phyloP scores from a whole-genome alignment of 2,329 filamentous ascomycete genomes.

The Xylariaceae sp. region DNA sequence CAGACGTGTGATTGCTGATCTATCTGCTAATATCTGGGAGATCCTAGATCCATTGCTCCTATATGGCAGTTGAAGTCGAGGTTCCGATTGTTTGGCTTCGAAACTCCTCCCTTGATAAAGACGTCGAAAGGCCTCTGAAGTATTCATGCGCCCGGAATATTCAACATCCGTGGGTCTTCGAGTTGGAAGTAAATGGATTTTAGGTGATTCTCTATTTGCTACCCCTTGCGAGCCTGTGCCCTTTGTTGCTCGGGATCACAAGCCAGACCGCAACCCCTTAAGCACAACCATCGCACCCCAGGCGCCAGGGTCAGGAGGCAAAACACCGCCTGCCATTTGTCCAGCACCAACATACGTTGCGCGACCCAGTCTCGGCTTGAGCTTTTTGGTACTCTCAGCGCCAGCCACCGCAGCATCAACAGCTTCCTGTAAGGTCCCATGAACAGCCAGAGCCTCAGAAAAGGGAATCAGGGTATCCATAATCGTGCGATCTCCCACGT shows the following conservation, averaged over 20 bases:
- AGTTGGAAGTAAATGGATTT: not conserved
- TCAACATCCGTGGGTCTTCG: too few relatives aligned
- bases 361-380: conserved; percentile 60
- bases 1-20: too few relatives aligned
- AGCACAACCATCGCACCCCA: conserved; percentile 60
- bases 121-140: too few relatives aligned
- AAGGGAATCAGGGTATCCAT: conserved; percentile 55
- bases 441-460: conserved; percentile 38
- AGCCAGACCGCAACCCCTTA: conserved; percentile 34
- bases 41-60: too few relatives aligned
- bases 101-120: too few relatives aligned
- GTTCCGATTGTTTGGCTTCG: too few relatives aligned
- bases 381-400: conserved; percentile 57
- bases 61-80: too few relatives aligned
- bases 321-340: conserved; percentile 43
- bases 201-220: not conserved
- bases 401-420: conserved; percentile 56
- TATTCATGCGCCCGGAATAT: too few relatives aligned
- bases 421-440: conserved; percentile 47
- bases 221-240: not conserved
- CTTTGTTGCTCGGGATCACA: conserved; percentile 7
- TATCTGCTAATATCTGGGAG: too few relatives aligned
- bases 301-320: conserved; percentile 65
- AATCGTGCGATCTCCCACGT: conserved; percentile 51
- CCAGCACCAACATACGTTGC: conserved; percentile 62